Evolutionary conservation across 805 yeast species (phyloP).

Genomic region (Saturnispora saitoi): DNA sequence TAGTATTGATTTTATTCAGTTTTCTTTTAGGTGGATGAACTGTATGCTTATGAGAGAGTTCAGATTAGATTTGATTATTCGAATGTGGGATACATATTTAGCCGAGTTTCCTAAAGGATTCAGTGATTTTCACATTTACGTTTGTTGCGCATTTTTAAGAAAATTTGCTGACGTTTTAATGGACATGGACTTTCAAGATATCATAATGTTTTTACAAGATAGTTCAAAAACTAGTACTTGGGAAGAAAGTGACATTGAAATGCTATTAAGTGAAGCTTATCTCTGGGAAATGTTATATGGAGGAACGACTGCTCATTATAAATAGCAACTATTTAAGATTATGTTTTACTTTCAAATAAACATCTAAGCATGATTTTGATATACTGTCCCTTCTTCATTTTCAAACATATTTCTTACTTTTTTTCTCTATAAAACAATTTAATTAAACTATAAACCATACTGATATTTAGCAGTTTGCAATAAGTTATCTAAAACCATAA

Average conservation of each 20-base stretch:
- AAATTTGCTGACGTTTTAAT: conserved; percentile 75
- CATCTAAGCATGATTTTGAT: too few species aligned
- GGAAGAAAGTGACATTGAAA: conserved; percentile 84
- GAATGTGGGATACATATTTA: conserved; percentile 97
- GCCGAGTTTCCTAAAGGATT: conserved; percentile 72
- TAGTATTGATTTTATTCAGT: conserved; percentile 90
- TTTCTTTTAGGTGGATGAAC: conserved; percentile 98
- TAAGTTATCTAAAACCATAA: conserved; percentile 85
- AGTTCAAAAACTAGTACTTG: conserved; percentile 73
- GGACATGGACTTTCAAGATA: conserved; percentile 89
- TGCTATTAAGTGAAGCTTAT: conserved; percentile 89
- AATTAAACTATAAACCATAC: conserved; percentile 12
- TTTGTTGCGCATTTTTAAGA: conserved; percentile 92
- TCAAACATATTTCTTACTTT: too few species aligned
- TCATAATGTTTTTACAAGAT: conserved; percentile 82
- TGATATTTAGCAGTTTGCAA: conserved; percentile 54
- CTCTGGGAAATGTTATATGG: conserved; percentile 93
- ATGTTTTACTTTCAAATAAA: too few species aligned
- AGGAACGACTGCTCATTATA: conserved; percentile 81
- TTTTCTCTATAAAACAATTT: background rate
- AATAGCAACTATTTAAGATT: conserved; percentile 17
- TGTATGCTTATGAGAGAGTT: conserved; percentile 93
- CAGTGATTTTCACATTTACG: conserved; percentile 89
- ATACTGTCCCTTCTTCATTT: too few species aligned
- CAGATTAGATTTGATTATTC: conserved; percentile 62